Percentiles rank a stretch among this genome's conserved stretches.
These are phyloP conservation scores for Nosema muscidifuracis DNA, from an alignment of 371 early-diverging fungal genomes.

Conservation along the genomic window DNA sequence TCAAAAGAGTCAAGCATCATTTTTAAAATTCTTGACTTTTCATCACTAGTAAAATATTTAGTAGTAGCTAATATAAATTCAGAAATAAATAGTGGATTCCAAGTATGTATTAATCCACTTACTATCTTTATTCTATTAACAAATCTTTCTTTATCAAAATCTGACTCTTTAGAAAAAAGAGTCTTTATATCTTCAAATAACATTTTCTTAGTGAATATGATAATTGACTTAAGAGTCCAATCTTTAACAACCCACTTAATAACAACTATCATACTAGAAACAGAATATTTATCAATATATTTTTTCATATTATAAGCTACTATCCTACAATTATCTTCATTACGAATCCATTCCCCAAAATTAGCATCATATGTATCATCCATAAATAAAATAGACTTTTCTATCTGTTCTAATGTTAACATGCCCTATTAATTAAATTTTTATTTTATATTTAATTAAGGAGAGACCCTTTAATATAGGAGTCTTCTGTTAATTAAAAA, in stretches of 20 bases:
- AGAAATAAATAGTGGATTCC: conserved; percentile 61
- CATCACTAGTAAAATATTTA: conserved; percentile 25
- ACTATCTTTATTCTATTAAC: conserved; percentile 41
- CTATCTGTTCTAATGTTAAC: conserved; percentile 53
- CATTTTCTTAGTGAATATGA: conserved; percentile 58
- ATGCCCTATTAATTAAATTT: conserved; percentile 7
- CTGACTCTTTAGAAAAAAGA: neutral
- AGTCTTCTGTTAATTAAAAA: too few species aligned
- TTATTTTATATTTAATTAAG: conserved; percentile 25
- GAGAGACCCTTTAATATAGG: neutral
- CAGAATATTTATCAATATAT: conserved; percentile 58
- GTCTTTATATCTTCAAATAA: conserved; percentile 48
- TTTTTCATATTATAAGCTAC: conserved; percentile 58
- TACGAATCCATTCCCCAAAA: conserved; percentile 65
- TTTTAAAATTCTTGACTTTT: conserved; percentile 21
- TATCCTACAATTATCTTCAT: conserved; percentile 62
- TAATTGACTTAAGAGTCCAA: conserved; percentile 63
- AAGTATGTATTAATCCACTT: conserved; percentile 58
- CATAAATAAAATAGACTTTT: conserved; percentile 60
- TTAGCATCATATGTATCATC: conserved; percentile 64
- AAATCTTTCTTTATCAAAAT: conserved; percentile 18
- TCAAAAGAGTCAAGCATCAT: conserved; percentile 41
- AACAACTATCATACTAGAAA: conserved; percentile 58
- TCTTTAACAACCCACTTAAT: conserved; percentile 63
- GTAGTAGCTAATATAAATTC: conserved; percentile 59